A percentile compares a stretch with the other conserved stretches of the same genome.
These are phyloP conservation scores for Yamadazyma trypodendri DNA, from an alignment of 1,139 yeast genomes.

Conservation along the genomic window DNA sequence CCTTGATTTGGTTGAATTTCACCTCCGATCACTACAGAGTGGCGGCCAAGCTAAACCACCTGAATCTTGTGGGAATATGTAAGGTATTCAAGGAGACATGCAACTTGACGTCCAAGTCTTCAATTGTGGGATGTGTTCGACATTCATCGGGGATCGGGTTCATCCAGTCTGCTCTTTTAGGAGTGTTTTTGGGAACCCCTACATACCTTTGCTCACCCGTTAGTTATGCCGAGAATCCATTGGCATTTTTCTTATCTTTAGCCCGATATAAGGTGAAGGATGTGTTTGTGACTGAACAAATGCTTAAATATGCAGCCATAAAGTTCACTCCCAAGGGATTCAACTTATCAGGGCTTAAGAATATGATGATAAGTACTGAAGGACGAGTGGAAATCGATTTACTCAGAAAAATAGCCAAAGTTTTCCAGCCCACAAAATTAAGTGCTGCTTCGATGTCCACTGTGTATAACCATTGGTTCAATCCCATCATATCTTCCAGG, in stretches of 20 bases:
- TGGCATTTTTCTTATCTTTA: conserved; percentile 66
- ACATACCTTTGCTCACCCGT: conserved; percentile 80
- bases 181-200: conserved; percentile 82
- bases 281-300: conserved; percentile 80
- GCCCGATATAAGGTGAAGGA: conserved; percentile 83
- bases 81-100: conserved; percentile 91
- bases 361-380: conserved; percentile 80
- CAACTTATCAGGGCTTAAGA: conserved; percentile 64
- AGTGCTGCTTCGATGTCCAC: conserved; percentile 72
- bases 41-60: conserved; percentile 65
- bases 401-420: conserved; percentile 58
- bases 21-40: conserved; percentile 71
- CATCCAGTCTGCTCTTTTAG: conserved; percentile 75
- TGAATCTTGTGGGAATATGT: conserved; percentile 71
- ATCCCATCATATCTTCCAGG: conserved; percentile 81
- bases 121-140: conserved; percentile 84
- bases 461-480: conserved; percentile 75
- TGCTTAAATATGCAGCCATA: conserved; percentile 73
- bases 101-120: conserved; percentile 68
- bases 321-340: conserved; percentile 66
- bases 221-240: conserved; percentile 75
- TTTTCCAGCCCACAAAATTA: conserved; percentile 64
- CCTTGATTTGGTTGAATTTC: conserved; percentile 66
- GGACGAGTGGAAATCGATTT: conserved; percentile 69
- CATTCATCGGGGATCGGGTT: conserved; percentile 87